Evolutionary conservation across 2,329 filamentous ascomycete species (phyloP).

Genomic region (Endothia cerciana): DNA sequence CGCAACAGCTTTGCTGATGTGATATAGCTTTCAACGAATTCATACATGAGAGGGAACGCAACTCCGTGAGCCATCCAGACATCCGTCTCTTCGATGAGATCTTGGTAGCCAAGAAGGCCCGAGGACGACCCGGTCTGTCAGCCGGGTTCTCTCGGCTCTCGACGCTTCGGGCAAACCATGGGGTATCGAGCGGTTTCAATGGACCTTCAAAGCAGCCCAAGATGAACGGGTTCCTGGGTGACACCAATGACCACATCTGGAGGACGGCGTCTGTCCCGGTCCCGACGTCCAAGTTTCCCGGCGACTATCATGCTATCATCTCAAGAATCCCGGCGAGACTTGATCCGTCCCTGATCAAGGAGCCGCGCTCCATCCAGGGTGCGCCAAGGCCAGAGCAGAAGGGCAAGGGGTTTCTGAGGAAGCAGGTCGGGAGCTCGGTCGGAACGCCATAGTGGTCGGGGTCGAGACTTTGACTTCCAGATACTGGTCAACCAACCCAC

Average conservation of each 20-base stretch:
- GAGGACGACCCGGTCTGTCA: slow-evolving; percentile 68
- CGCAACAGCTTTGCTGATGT: slow-evolving; percentile 30
- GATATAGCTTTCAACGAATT: slow-evolving; percentile 75
- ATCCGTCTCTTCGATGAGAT: slow-evolving; percentile 84
- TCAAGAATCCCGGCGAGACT: slow-evolving; percentile 78
- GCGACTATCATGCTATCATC: slow-evolving; percentile 64
- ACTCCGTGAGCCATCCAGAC: slow-evolving; percentile 61
- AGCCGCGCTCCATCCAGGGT: slow-evolving; percentile 87
- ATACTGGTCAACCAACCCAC: not conserved
- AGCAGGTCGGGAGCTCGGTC: slow-evolving; percentile 50
- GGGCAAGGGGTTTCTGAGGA: slow-evolving; percentile 55
- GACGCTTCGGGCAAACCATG: slow-evolving; percentile 61
- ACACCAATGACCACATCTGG: slow-evolving; percentile 81
- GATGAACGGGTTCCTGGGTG: slow-evolving; percentile 65
- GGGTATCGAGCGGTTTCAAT: slow-evolving; percentile 48
- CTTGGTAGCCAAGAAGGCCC: slow-evolving; percentile 75
- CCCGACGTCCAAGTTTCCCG: slow-evolving; percentile 64
- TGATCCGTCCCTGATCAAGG: slow-evolving; percentile 86
- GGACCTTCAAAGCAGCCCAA: slow-evolving; percentile 44
- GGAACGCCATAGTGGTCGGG: slow-evolving; percentile 6
- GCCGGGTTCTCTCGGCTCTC: slow-evolving; percentile 66
- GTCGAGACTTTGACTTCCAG: not conserved
- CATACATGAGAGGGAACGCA: slow-evolving; percentile 77
- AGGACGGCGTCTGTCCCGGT: slow-evolving; percentile 66
- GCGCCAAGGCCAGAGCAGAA: slow-evolving; percentile 68